Base-by-base conservation (phyloP, 129 eudicot genomes). In the Flaveria bidentis region DNA sequence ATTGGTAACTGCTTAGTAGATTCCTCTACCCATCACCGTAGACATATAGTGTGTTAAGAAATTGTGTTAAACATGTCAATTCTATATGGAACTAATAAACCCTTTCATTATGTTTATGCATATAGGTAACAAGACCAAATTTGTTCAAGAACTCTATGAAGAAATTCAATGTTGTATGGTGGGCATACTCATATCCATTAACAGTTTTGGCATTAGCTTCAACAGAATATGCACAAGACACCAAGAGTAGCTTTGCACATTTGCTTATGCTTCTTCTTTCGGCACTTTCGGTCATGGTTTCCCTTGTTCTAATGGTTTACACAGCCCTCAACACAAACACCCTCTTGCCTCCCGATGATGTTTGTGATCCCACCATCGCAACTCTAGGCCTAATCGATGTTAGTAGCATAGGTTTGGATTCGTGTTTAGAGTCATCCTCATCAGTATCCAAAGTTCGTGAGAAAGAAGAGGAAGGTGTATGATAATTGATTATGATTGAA, bases 91-190 rank as follows among this genome's bases (percentile, higher is more conserved):
- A 44, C 26, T 15, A 30, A 26, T 33, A 79, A 52, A 3, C n/a
- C 11, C 58, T 41, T 73, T 36, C 18, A 65, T 22, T 26, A 45
- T 78, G 62, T 56, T 51, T 11, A 68, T 68, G 36, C 0, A 25
- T 23, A 28, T 80, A 89, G 91, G 79, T 82, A 39, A 76, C 80
- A 28, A 86, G 91, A 79, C 89, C 91, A 63, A 78, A 49, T 20
- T 15, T 84, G 67, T 89, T 89, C 91, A 86, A 84, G 82, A 89
- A 78, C 45, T 82, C 95, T 16, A 86, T 89, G 95, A 84, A 73
- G 83, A 89, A 84, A 69, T 89, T 80, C 74, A 89, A 72, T 67
- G 69, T 84, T n/a, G 88, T 84, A 73, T 86, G 94, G 94, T 86
- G 94, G 94, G 85, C 94, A 9, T 88, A 81, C 73, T 84, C 88